A percentile compares a stretch with the other conserved stretches of the same genome.
These are phyloP conservation scores for Coemansia sp. DNA, from an alignment of 192 early-diverging fungal species.

Conservation along the genomic window DNA sequence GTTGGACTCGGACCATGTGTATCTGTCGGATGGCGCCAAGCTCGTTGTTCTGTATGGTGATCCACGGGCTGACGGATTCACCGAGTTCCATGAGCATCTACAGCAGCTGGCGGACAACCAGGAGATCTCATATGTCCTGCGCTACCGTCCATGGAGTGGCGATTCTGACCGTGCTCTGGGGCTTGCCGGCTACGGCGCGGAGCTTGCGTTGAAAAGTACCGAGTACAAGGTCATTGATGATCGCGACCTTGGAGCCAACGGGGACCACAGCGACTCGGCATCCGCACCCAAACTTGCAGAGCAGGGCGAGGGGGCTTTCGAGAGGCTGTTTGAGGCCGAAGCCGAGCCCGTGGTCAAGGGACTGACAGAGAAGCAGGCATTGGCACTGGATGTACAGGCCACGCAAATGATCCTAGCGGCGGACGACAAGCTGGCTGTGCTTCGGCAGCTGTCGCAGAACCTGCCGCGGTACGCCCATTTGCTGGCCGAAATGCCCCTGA, in stretches of 20 bases:
- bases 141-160: slow-evolving; percentile 55
- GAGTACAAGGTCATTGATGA: slow-evolving; percentile 98
- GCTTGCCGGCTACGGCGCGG: slow-evolving; percentile 88
- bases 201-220: slow-evolving; percentile 89
- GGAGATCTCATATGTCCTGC: slow-evolving; percentile 59
- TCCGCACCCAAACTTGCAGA: not conserved
- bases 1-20: slow-evolving; percentile 62
- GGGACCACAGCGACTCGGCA: not conserved
- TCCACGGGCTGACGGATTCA: slow-evolving; percentile 54
- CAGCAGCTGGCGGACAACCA: slow-evolving; percentile 42
- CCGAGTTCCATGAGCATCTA: slow-evolving; percentile 53
- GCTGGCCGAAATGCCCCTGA: slow-evolving; percentile 52
- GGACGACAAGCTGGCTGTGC: slow-evolving; percentile 54
- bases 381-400: slow-evolving; percentile 63
- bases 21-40: slow-evolving; percentile 6
- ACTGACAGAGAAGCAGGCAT: slow-evolving; percentile 45
- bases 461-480: slow-evolving; percentile 86
- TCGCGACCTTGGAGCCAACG: slow-evolving; percentile 52
- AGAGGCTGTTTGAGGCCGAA: slow-evolving; percentile 81
- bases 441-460: slow-evolving; percentile 70
- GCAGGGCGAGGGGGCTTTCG: slow-evolving; percentile 60
- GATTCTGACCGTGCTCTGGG: slow-evolving; percentile 16
- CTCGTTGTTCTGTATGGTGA: slow-evolving; percentile 73
- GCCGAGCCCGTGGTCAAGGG: slow-evolving; percentile 87
- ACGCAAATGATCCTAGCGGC: slow-evolving; percentile 64